These are phyloP conservation scores for Schizosaccharomyces osmophilus DNA, from an alignment of 805 yeast genomes.

Conservation along the genomic window DNA sequence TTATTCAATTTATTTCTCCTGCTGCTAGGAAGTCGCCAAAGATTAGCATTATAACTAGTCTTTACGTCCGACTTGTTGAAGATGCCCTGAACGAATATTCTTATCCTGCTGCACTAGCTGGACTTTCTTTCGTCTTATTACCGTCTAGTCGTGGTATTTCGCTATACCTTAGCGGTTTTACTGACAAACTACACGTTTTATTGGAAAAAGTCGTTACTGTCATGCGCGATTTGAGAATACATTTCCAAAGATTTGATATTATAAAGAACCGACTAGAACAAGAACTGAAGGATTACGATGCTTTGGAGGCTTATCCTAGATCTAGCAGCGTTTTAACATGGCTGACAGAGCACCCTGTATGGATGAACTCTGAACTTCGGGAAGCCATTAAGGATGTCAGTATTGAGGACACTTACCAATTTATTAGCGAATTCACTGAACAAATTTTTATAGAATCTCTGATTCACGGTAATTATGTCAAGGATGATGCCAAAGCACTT, in stretches of 20 bases:
- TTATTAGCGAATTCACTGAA: conserved; percentile 27
- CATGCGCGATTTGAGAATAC: conserved; percentile 26
- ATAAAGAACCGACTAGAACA: conserved; percentile 45
- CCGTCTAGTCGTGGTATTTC: conserved; percentile 47
- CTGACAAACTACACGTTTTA: conserved; percentile 49
- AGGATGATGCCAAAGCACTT: conserved; percentile 28
- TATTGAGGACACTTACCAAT: conserved; percentile 26
- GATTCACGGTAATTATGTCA: conserved; percentile 46
- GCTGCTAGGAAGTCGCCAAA: conserved; percentile 33
- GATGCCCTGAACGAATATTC: conserved; percentile 54
- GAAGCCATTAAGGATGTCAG: conserved; percentile 14
- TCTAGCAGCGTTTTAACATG: conserved; percentile 50
- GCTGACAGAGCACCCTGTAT: conserved; percentile 47
- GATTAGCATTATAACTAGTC: conserved; percentile 30
- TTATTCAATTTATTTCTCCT: conserved; percentile 37
- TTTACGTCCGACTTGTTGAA: conserved; percentile 46
- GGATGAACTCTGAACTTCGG: conserved; percentile 38
- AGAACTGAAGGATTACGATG: conserved; percentile 11
- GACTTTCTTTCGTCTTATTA: conserved; percentile 33
- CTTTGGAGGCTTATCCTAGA: conserved; percentile 24
- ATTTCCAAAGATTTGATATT: conserved; percentile 36
- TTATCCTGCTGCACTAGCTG: conserved; percentile 69
- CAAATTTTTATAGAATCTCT: conserved; percentile 49
- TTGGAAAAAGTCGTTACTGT: conserved; percentile 34
- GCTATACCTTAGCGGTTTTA: conserved; percentile 51